Evolutionary conservation across 331 rosid species (phyloP).

Genomic region (Pyrus hybrid): DNA sequence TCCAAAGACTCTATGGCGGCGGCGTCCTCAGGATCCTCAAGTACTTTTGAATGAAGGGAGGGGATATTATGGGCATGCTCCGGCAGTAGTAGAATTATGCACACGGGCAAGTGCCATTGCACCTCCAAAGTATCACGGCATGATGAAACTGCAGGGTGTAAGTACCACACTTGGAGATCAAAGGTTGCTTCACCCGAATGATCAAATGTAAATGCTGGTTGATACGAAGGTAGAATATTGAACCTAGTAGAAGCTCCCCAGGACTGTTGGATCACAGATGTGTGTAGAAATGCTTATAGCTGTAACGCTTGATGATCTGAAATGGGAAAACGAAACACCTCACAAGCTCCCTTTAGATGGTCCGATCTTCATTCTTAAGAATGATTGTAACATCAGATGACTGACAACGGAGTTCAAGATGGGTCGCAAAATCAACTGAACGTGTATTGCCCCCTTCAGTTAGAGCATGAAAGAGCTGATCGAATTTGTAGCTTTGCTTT

Average conservation of each 20-base stretch:
- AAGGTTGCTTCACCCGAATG: constrained; percentile 8
- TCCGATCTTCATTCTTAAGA: constrained; percentile 29
- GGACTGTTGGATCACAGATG: constrained; percentile 29
- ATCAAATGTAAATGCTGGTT: constrained; percentile 13
- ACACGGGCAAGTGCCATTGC: constrained; percentile 48
- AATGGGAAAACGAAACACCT: constrained; percentile 35
- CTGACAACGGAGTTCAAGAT: constrained; percentile 29
- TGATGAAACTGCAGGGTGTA: constrained; percentile 78
- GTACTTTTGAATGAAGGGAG: constrained; percentile 59
- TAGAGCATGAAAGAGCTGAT: background rate
- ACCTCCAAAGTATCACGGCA: constrained; percentile 54
- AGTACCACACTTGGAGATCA: constrained; percentile 22
- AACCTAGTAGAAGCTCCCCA: constrained; percentile 38
- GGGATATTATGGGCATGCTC: constrained; percentile 66
- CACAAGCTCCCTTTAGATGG: constrained; percentile 37
- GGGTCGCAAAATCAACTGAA: constrained; percentile 24
- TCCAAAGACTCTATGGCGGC: constrained; percentile 64
- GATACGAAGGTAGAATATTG: constrained; percentile 32
- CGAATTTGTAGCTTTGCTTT: background rate
- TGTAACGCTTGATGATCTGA: constrained; percentile 30
- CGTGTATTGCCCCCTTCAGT: background rate
- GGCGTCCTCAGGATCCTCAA: constrained; percentile 71
- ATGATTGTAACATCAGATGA: constrained; percentile 12
- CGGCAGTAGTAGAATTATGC: constrained; percentile 76
- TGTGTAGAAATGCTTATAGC: background rate